These are phyloP conservation scores for Elaeis oleifera DNA, from an alignment of 202 grass and related monocot species.

Conservation along the genomic window DNA sequence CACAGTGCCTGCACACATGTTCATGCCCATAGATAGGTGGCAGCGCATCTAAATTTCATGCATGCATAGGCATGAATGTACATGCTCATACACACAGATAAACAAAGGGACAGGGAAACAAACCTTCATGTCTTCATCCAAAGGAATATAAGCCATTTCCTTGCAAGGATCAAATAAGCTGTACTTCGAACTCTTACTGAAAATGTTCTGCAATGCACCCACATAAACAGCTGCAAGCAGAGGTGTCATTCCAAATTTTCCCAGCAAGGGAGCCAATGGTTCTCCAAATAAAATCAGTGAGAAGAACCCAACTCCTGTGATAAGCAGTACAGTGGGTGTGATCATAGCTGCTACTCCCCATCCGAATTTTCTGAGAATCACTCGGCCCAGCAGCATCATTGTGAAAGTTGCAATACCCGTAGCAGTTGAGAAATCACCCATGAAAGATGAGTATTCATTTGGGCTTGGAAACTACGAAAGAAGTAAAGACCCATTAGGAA, in stretches of 20 bases:
- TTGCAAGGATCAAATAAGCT: constrained; percentile 98
- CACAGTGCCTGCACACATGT: too few relatives aligned
- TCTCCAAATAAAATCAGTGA: constrained; percentile 87
- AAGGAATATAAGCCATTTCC: constrained; percentile 99
- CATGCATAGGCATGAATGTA: not conserved
- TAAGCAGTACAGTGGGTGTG: constrained; percentile 81
- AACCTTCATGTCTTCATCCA: constrained; percentile 99
- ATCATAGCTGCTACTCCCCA: constrained; percentile 97
- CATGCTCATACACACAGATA: not conserved
- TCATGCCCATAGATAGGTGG: too few relatives aligned
- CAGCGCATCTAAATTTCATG: too few relatives aligned
- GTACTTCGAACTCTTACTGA: constrained; percentile 99
- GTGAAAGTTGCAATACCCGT: constrained; percentile 96
- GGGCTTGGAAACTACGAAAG: constrained; percentile 79
- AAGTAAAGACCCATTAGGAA: too few relatives aligned
- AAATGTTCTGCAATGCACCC: constrained; percentile 95
- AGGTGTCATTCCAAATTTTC: constrained; percentile 74
- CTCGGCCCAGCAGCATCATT: constrained; percentile 95
- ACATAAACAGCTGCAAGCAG: constrained; percentile 94
- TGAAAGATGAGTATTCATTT: constrained; percentile 97
- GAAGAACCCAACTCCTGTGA: constrained; percentile 97
- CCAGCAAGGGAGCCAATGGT: constrained; percentile 65
- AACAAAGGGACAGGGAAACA: constrained; percentile 17
- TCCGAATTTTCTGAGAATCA: constrained; percentile 82
- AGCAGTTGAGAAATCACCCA: constrained; percentile 98